Conservation (phyloP, 1,139 yeast genomes). For the Candida anutae region DNA sequence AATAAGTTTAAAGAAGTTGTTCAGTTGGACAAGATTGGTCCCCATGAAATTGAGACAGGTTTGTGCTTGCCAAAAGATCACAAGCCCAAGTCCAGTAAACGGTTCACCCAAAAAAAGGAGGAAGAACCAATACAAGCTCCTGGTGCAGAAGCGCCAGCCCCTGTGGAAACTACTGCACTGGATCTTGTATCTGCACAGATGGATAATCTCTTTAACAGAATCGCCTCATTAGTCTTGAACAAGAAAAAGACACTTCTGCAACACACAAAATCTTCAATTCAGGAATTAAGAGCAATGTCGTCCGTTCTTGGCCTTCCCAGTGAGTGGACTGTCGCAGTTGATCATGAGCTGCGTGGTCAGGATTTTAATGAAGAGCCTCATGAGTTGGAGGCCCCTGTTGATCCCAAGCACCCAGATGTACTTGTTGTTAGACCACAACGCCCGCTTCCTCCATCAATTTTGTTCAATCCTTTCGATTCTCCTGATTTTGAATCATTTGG, state of each 20-base stretch:
- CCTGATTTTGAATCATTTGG: conserved; percentile 38
- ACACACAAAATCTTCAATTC: conserved; percentile 26
- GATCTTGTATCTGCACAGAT: conserved; percentile 22
- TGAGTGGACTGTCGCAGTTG: conserved; percentile 9
- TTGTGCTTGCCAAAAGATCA: conserved; percentile 22
- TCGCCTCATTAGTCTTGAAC: conserved; percentile 34
- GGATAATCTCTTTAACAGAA: conserved; percentile 26
- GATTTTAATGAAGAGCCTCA: conserved; percentile 10
- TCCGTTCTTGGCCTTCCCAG: conserved; percentile 13
- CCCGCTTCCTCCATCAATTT: conserved; percentile 3
- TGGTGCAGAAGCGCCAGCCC: conserved; percentile 1
- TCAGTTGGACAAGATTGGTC: conserved; percentile 26
- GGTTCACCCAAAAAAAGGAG: conserved; percentile 1
- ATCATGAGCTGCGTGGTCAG: conserved; percentile 7
- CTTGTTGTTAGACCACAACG: conserved; percentile 8
- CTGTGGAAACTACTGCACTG: conserved; percentile 2
- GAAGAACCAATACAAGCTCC: background rate
- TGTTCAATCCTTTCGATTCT: conserved; percentile 25
- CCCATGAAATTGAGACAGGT: conserved; percentile 46
- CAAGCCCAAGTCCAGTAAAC: background rate
- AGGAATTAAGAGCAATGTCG: conserved; percentile 31
- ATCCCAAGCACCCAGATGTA: conserved; percentile 31
- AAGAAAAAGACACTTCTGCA: conserved; percentile 26
- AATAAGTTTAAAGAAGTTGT: conserved; percentile 31
- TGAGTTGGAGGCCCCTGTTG: conserved; percentile 21